A percentile compares a stretch with the other conserved stretches of the same genome.
These are phyloP conservation scores for Teunomyces pallodes DNA, from an alignment of 805 yeast species.

Conservation along the genomic window DNA sequence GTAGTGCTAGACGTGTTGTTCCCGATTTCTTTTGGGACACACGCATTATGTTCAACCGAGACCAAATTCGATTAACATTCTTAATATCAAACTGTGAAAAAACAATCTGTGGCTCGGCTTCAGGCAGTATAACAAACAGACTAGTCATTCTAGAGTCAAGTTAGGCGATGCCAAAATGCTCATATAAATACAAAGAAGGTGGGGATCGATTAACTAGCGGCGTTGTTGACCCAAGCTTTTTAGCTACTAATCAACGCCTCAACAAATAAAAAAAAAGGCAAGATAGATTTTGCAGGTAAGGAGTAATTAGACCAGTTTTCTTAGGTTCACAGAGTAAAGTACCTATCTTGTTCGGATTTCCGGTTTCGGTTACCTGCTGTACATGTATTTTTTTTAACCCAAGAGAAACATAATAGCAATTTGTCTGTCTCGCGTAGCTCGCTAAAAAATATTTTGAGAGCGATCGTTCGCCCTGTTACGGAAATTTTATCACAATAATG, in stretches of 20 bases:
- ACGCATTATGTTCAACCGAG: constrained; percentile 6
- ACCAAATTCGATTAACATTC: constrained; percentile 7
- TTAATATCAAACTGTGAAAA: constrained; percentile 5
- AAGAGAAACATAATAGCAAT: not conserved
- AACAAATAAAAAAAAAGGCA: not conserved
- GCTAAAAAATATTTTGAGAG: not conserved
- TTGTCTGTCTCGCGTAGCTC: not conserved
- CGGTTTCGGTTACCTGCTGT: not conserved
- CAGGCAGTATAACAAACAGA: not conserved
- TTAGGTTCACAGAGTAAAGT: not conserved
- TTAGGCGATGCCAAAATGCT: not conserved
- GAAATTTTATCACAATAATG: not conserved
- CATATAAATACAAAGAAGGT: not conserved
- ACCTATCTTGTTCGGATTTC: not conserved
- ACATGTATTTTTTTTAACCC: not conserved
- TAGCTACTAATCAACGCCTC: not conserved
- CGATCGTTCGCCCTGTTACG: not conserved
- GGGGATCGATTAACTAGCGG: not conserved
- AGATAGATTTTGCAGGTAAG: not conserved
- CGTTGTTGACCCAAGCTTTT: not conserved
- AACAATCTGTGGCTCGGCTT: not conserved
- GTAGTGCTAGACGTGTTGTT: not conserved
- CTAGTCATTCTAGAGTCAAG: not conserved
- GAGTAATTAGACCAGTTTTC: not conserved
- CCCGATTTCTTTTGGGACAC: not conserved